A percentile compares a stretch with the other conserved stretches of the same genome.
Conservation (phyloP, 495 filamentous ascomycete species). For the Aspergillus hancockii region DNA sequence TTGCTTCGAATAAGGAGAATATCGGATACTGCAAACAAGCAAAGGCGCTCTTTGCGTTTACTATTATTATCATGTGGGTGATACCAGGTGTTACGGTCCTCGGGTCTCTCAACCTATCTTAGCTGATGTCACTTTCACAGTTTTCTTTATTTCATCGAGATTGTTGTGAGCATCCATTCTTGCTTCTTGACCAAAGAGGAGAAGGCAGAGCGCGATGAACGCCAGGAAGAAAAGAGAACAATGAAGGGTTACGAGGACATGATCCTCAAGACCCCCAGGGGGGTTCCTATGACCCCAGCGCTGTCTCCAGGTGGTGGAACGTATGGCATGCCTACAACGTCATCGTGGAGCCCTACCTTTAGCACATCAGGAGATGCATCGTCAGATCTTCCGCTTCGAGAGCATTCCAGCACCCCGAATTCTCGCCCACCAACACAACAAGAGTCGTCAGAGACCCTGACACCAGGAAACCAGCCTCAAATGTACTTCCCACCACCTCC, state of each 20-base stretch:
- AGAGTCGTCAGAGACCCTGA: conserved; percentile 25
- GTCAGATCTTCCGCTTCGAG: conserved; percentile 46
- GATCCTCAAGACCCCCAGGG: conserved; percentile 45
- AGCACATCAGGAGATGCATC: conserved; percentile 33
- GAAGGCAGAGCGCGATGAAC: conserved; percentile 31
- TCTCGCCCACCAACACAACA: conserved; percentile 25
- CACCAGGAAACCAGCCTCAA: conserved; percentile 22
- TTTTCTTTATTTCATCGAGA: conserved; percentile 55
- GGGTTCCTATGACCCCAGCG: conserved; percentile 37
- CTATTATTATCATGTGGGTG: conserved; percentile 70
- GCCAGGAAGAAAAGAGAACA: conserved; percentile 41
- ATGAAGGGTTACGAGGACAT: conserved; percentile 47
- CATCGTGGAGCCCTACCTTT: conserved; percentile 46
- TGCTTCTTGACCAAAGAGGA: conserved; percentile 59
- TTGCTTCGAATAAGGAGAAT: conserved; percentile 55
- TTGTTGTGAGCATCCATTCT: conserved; percentile 58
- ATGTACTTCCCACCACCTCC: conserved; percentile 49
- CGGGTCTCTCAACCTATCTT: neutral
- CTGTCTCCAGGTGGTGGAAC: conserved; percentile 19
- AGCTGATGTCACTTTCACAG: conserved; percentile 34
- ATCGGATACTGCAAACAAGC: conserved; percentile 75
- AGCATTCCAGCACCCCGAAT: conserved; percentile 27
- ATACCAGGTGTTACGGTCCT: neutral
- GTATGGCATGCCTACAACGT: conserved; percentile 34
- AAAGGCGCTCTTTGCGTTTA: conserved; percentile 71